phyloP scores from a whole-genome alignment of 1,139 yeast genomes.

The Pneumocystis carinii region DNA sequence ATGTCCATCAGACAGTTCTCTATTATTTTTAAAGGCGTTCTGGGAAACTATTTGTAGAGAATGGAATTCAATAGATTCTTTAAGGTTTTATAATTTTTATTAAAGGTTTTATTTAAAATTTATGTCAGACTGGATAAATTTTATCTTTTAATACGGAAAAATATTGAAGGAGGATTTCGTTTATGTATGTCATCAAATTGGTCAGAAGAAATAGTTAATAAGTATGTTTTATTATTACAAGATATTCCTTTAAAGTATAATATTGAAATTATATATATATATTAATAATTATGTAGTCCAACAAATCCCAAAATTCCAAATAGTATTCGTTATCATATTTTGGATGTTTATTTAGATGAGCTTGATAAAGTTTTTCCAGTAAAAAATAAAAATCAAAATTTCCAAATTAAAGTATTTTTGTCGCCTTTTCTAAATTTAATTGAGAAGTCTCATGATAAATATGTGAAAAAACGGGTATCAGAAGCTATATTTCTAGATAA shows the following conservation, averaged over 20 bases:
- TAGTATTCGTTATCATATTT: constrained; percentile 71
- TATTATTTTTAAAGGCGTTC: constrained; percentile 53
- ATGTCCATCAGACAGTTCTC: constrained; percentile 32
- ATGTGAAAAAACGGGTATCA: constrained; percentile 48
- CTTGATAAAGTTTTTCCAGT: constrained; percentile 50
- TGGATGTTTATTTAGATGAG: constrained; percentile 77
- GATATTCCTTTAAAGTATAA: constrained; percentile 3
- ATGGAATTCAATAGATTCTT: constrained; percentile 74
- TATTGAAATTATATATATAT: constrained; percentile 25
- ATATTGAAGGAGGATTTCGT: constrained; percentile 40
- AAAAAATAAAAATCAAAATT: constrained; percentile 23
- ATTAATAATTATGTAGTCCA: constrained; percentile 12
- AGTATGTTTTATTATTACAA: not conserved
- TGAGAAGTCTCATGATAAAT: constrained; percentile 39
- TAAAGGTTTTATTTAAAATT: constrained; percentile 19
- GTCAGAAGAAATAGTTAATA: not conserved
- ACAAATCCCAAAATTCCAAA: constrained; percentile 37
- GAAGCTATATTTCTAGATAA: constrained; percentile 53
- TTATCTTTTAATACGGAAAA: constrained; percentile 64
- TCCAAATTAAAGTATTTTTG: constrained; percentile 44
- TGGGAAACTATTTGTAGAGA: constrained; percentile 70
- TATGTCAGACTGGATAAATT: constrained; percentile 62
- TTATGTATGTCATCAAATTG: not conserved
- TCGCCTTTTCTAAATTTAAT: constrained; percentile 44
- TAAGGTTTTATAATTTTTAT: constrained; percentile 8